Conservation (phyloP, 345 rosid genomes). For the Citropsis articulata region DNA sequence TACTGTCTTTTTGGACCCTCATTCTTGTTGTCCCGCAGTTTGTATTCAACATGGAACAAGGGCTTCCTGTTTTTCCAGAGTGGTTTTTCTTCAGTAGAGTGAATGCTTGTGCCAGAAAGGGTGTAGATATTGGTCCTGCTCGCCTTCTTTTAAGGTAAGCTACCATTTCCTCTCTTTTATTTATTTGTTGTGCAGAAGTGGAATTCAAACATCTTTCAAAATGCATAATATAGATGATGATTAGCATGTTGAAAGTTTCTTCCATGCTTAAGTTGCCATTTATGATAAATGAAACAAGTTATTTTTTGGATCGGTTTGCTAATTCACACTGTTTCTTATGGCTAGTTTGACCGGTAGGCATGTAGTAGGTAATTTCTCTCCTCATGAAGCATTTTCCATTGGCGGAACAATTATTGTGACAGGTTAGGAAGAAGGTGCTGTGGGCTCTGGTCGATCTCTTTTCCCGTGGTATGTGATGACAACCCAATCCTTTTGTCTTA, state of each 20-base stretch:
- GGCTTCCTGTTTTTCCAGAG: conserved; percentile 78
- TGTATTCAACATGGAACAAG: conserved; percentile 88
- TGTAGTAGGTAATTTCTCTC: conserved; percentile 83
- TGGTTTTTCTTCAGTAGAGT: conserved; percentile 90
- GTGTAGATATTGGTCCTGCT: conserved; percentile 74
- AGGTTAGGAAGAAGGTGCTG: conserved; percentile 98
- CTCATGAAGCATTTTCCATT: conserved; percentile 90
- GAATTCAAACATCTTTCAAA: not conserved
- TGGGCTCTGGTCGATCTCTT: conserved; percentile 90
- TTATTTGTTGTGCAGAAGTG: not conserved
- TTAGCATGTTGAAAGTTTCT: not conserved
- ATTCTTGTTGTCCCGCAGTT: conserved; percentile 47
- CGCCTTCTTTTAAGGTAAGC: conserved; percentile 65
- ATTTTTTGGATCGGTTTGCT: conserved; percentile 18
- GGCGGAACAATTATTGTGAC: conserved; percentile 96
- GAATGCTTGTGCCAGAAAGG: conserved; percentile 79
- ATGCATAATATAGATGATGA: conserved; percentile 2
- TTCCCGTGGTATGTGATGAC: conserved; percentile 65
- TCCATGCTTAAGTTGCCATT: conserved; percentile 4
- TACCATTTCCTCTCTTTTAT: not conserved
- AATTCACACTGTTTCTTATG: conserved; percentile 19
- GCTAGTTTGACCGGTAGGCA: conserved; percentile 83
- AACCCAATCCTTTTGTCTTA: not conserved
- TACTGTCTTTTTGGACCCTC: conserved; percentile 8
- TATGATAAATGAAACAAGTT: not conserved